Percentiles rank a stretch among this genome's conserved stretches.
Conservation (phyloP, 352 stramenopile species). For the Pythium plurisporium region DNA sequence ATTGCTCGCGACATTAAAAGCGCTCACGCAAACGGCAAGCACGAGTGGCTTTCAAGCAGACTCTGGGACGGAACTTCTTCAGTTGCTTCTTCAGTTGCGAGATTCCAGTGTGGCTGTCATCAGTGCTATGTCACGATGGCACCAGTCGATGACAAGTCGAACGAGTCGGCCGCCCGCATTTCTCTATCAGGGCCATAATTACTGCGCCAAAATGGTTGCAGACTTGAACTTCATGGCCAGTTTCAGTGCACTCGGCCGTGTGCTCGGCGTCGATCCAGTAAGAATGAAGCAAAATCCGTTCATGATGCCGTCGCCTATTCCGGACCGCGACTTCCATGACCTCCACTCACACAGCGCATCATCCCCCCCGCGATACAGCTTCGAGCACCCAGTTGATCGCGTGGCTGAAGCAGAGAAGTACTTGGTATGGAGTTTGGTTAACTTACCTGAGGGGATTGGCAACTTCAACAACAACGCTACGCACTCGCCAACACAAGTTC, state of each 20-base stretch:
- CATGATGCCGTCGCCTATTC: slow-evolving; percentile 75
- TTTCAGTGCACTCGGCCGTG: slow-evolving; percentile 37
- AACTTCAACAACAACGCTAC: background rate
- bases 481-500: background rate
- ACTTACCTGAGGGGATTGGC: slow-evolving; percentile 26
- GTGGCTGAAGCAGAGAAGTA: slow-evolving; percentile 55
- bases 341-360: slow-evolving; percentile 14
- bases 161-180: slow-evolving; percentile 29
- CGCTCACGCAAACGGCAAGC: slow-evolving; percentile 25
- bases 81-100: slow-evolving; percentile 60
- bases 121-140: slow-evolving; percentile 51
- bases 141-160: slow-evolving; percentile 21
- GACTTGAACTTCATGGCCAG: slow-evolving; percentile 75
- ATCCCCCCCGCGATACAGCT: slow-evolving; percentile 16
- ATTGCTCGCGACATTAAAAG: slow-evolving; percentile 45
- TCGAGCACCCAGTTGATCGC: slow-evolving; percentile 32
- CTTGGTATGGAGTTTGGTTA: slow-evolving; percentile 58
- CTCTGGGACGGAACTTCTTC: slow-evolving; percentile 49
- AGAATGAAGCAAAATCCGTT: slow-evolving; percentile 79
- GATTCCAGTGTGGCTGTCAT: slow-evolving; percentile 54
- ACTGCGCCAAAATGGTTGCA: slow-evolving; percentile 64
- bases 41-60: slow-evolving; percentile 33
- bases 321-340: slow-evolving; percentile 46
- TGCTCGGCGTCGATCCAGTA: slow-evolving; percentile 50
- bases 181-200: slow-evolving; percentile 54